phyloP scores from a whole-genome alignment of 31 red algal genomes.

The Porphyra umbilicalis region DNA sequence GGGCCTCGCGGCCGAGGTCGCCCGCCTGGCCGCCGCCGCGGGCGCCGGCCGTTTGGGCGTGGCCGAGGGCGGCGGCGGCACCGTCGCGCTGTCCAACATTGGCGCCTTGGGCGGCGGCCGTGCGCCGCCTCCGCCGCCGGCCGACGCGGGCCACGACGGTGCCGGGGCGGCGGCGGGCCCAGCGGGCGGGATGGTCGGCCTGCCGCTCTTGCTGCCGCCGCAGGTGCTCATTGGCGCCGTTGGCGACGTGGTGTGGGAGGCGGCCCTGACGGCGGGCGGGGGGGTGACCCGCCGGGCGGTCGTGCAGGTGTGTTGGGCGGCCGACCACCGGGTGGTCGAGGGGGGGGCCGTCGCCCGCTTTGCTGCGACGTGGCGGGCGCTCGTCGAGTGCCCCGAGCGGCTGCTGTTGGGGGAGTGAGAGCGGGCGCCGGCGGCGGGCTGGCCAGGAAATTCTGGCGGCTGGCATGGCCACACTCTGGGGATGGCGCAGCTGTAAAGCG shows the following conservation, averaged over 20 bases:
- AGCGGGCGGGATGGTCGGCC: neutral
- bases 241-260: slow-evolving; percentile 7
- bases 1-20: slow-evolving; percentile 10
- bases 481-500: no score
- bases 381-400: slow-evolving; percentile 10
- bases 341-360: slow-evolving; percentile 25
- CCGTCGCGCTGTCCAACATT: slow-evolving; percentile 25
- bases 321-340: slow-evolving; percentile 29
- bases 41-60: slow-evolving; percentile 11
- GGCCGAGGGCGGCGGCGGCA: slow-evolving; percentile 13
- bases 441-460: no score
- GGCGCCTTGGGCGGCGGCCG: slow-evolving; percentile 14
- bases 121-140: neutral
- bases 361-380: slow-evolving; percentile 5
- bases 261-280: neutral
- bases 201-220: slow-evolving; percentile 7
- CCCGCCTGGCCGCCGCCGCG: neutral
- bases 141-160: no score
- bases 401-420: slow-evolving; percentile 7
- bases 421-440: neutral
- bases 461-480: no score
- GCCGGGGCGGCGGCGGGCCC: neutral
- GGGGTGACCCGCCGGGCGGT: neutral
- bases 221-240: slow-evolving; percentile 34
- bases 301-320: slow-evolving; percentile 10